These are phyloP conservation scores for Fusarium napiforme DNA, from an alignment of 2,329 filamentous ascomycete species.

Conservation along the genomic window DNA sequence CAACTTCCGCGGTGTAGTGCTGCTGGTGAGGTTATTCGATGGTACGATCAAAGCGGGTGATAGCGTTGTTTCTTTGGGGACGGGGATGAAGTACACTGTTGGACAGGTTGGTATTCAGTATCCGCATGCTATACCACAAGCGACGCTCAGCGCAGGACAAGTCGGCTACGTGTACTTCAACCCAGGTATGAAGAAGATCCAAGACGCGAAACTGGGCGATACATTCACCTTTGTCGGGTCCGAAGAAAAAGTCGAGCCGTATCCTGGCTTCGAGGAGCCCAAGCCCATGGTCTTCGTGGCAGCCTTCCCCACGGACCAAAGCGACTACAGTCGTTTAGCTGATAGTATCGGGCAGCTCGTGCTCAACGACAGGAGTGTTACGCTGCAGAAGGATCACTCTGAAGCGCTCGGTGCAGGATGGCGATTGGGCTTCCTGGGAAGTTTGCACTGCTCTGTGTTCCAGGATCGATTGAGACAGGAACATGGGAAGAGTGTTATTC, in stretches of 20 bases:
- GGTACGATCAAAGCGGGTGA: constrained; percentile 86
- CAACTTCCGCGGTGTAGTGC: constrained; percentile 91
- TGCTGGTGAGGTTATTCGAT: constrained; percentile 92
- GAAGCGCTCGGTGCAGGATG: constrained; percentile 94
- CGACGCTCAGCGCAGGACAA: constrained; percentile 85
- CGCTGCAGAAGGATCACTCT: constrained; percentile 91
- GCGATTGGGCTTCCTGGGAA: constrained; percentile 94
- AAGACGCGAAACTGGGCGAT: constrained; percentile 95
- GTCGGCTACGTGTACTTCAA: constrained; percentile 98
- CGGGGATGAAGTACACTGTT: constrained; percentile 88
- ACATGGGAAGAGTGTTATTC: constrained; percentile 93
- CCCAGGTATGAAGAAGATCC: constrained; percentile 95
- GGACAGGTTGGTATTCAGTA: constrained; percentile 98
- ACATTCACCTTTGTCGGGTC: constrained; percentile 87
- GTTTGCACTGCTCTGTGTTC: constrained; percentile 97
- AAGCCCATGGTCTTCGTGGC: constrained; percentile 99
- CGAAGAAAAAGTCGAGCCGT: constrained; percentile 80
- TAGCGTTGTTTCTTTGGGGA: constrained; percentile 87
- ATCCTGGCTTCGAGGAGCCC: constrained; percentile 94
- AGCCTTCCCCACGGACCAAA: constrained; percentile 92
- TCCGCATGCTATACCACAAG: constrained; percentile 85
- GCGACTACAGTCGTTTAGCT: constrained; percentile 85
- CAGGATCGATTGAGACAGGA: constrained; percentile 95
- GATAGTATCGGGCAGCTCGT: constrained; percentile 95
- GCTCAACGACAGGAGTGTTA: constrained; percentile 94